Base-by-base conservation (phyloP, 2,329 filamentous ascomycete species). In the Clarireedia sp. region DNA sequence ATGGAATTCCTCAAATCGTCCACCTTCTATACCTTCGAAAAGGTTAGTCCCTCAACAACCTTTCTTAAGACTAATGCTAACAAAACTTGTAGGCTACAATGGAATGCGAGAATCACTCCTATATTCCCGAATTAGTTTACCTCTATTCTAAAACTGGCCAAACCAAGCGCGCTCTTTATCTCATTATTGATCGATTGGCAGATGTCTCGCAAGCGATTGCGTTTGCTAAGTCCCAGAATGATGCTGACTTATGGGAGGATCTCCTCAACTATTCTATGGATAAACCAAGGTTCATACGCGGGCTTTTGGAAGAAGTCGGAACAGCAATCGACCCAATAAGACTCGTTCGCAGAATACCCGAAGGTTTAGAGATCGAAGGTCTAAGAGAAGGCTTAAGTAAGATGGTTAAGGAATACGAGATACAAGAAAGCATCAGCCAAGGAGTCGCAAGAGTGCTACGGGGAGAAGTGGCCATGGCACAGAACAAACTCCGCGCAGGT, bases 251-350 rank as follows among this genome's bases (percentile, higher is more conserved):
- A 0, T 99, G 94, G 94, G 88, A 96, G 61, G 91, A 97, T 66
- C 78, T 99, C 7, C 80, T 99, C 5, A 84, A 92, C 63, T 97
- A 97, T 70, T 92, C 88, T 58, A 97, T 99, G 94, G 90, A 96
- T 72, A 96, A 96, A 67, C 94, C 94, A 0, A 83, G 83, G 41
- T 99, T 99, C 72, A 97, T 99, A 62, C 86, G 89, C 12, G 91
- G 89, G 0, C 75, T 99, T 3, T 81, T 99, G 0, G 90, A 96
- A 66, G 90, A 97, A 72, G 92, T 96, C 1, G 94, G 94, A 37
- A 97, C 91, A 0, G 83, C 90, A 1, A 94, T 99, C 66, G 86
- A 97, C 66, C 94, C 94, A 0, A 92, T 97, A 59, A 87, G 86
- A 16, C 81, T 99, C 3, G 89, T 99, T 5, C 80, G 88, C 14